phyloP scores from a whole-genome alignment of 495 filamentous ascomycete genomes.

The Penicillium ucsense region DNA sequence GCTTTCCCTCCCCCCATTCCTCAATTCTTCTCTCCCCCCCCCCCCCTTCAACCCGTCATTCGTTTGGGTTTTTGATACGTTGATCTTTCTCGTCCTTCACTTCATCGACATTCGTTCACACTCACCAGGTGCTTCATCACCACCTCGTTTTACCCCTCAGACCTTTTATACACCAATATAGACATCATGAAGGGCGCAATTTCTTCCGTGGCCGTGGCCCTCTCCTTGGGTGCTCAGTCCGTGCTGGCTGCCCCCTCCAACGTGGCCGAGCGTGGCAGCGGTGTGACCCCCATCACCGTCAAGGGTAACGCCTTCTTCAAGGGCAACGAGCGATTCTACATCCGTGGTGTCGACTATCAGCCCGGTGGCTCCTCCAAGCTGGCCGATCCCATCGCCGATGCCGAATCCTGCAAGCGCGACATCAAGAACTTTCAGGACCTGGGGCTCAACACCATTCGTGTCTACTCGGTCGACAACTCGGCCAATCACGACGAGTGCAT shows the following conservation, averaged over 20 bases:
- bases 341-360: conserved; percentile 93
- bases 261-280: conserved; percentile 25
- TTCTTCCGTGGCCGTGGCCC: conserved; percentile 45
- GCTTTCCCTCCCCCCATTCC: background rate
- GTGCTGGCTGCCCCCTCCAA: conserved; percentile 43
- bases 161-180: background rate
- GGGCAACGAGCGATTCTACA: conserved; percentile 76
- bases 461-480: conserved; percentile 90
- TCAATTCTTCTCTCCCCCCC: no score
- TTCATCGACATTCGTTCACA: conserved; percentile 7
- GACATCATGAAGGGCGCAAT: conserved; percentile 48
- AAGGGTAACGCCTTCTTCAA: conserved; percentile 77
- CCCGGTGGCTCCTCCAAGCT: conserved; percentile 78
- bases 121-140: background rate
- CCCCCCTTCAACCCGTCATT: no score
- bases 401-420: conserved; percentile 65
- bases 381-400: conserved; percentile 70
- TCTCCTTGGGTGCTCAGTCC: conserved; percentile 35
- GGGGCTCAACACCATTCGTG: conserved; percentile 83
- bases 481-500: conserved; percentile 77
- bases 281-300: conserved; percentile 44
- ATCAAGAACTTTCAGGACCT: conserved; percentile 75
- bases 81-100: conserved; percentile 11
- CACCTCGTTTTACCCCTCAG: background rate
- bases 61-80: background rate